Base-by-base conservation (phyloP, 2,329 filamentous ascomycete genomes). In the Curvularia eragrostidis region DNA sequence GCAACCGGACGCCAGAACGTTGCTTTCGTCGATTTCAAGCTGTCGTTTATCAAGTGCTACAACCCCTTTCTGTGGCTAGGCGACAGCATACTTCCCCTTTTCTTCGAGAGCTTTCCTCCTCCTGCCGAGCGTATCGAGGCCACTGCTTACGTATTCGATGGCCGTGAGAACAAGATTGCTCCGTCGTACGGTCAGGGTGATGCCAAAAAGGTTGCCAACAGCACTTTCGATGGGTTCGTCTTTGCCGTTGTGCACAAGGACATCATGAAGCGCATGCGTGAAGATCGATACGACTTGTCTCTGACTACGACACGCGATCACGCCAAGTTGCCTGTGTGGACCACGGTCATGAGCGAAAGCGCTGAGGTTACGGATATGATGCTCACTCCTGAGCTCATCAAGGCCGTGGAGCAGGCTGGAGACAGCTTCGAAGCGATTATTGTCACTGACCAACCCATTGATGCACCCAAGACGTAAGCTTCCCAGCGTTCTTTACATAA, bases 241-340 rank as follows among this genome's bases (percentile, higher is more conserved):
- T 98, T 91, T 86, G 94, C 93, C 48, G 79, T 99, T 66, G 93
- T 98, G 62, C 92, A 98, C 85, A 99, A 99, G 86, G 89, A 93
- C 70, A 81, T 85, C 75, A 98, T 99, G 94, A 91, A 91, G 82
- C 83, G 87, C 70, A 85, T 97, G 69, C 90, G 95, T 61, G 91
- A 97, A 47, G 92, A 97, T 63, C 91, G 95, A 69, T 99, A 97
- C 80, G 95, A 99, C 76, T 82, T 97, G 53, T 96, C 91, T 52
- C 85, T 99, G 67, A 97, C 95, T 41, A 88, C 88, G 64, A 97
- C 94, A 74, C 97, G 96, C 84, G 95, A 99, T 72, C 87, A 93
- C 79, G 75, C 89, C 54, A 97, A 96, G 83, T 87, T 99, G 32
- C 94, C 95, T 32, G 80, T 84, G 63, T 99, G 93, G 93, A 83